Evolutionary conservation across 2,329 filamentous ascomycete genomes (phyloP), one percentile per base, ranked within the genome.

Genomic region (Aplosporella prunicola): DNA sequence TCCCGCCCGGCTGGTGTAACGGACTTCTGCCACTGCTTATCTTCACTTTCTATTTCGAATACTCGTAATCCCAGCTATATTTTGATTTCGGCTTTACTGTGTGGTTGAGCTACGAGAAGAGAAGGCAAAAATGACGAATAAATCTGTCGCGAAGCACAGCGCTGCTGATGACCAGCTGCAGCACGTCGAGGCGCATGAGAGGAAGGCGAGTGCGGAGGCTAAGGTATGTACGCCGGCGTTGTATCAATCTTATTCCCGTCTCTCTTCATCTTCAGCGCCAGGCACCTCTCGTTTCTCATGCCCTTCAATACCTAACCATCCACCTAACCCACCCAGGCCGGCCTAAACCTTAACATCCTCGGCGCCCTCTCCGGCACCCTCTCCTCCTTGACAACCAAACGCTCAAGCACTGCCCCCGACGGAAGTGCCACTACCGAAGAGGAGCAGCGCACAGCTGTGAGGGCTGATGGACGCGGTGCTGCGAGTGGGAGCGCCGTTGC

Each of bases 261-360:
- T 35, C 26, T 9, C n/a, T 28, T 27, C 31, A 26, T 11, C 20
- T 16, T 15, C 29, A n/a, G n/a, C n/a, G n/a, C 35, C 13, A 14
- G 8, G 10, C 24, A 5, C 14, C 11, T 33, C 32, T 34, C 20
- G 26, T 15, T 23, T 31, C 23, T 25, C 23, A 28, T 9, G 6
- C 9, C 4, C 2, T 8, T 24, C 8, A 24, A 23, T 20, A 11
- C 7, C 18, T 17, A 5, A 28, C 26, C n/a, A 15, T 24, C n/a
- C 23, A 14, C 32, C 33, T 2, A 15, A 13, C 10, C n/a, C n/a
- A 28, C 25, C 2, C 28, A 56, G 47, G 56, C 53, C 2, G 55
- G 55, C 8, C 48, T 60, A 32, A 60, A 56, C 38, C 46, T 61
- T 31, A 60, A 59, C 41, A 39, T 61, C 42, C 48, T 58, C 39